phyloP scores from a whole-genome alignment of 306 rosid species.

The Rubus parviflorus region DNA sequence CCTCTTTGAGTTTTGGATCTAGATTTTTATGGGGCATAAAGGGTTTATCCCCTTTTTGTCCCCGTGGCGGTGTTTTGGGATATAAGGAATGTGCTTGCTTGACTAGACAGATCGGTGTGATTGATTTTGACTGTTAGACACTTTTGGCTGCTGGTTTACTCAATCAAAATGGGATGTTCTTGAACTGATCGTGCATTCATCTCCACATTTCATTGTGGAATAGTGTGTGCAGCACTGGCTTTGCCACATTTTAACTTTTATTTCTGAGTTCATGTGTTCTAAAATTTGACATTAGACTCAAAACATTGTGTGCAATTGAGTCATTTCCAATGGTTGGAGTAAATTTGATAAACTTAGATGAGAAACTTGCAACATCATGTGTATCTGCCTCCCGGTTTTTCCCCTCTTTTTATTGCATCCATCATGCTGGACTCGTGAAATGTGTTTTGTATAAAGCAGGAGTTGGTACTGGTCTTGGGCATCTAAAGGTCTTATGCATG shows the following conservation, averaged over 20 bases:
- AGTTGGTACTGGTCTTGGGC: background rate
- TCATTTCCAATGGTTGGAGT: background rate
- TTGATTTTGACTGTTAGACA: conserved; percentile 18
- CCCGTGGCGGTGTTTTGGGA: conserved; percentile 6
- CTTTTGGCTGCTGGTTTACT: background rate
- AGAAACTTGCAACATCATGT: conserved; percentile 5
- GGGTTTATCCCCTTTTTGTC: conserved; percentile 17
- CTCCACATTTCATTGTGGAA: conserved; percentile 15
- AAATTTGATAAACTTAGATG: background rate
- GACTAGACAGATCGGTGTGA: conserved; percentile 49
- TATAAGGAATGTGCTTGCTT: conserved; percentile 23
- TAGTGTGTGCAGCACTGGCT: conserved; percentile 11
- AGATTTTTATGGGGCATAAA: conserved; percentile 8
- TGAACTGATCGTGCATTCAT: conserved; percentile 36
- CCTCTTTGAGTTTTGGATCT: conserved; percentile 42
- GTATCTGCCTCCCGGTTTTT: conserved; percentile 3
- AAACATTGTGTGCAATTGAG: conserved; percentile 1
- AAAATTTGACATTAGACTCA: background rate
- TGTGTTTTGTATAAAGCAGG: conserved; percentile 9
- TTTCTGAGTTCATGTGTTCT: conserved; percentile 15
- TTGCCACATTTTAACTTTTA: conserved; percentile 17
- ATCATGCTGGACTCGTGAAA: background rate
- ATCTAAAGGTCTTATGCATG: conserved; percentile 1
- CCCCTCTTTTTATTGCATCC: background rate
- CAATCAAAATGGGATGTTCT: conserved; percentile 2